These are phyloP conservation scores for Komagataella ulmi DNA, from an alignment of 805 yeast species.

Conservation along the genomic window DNA sequence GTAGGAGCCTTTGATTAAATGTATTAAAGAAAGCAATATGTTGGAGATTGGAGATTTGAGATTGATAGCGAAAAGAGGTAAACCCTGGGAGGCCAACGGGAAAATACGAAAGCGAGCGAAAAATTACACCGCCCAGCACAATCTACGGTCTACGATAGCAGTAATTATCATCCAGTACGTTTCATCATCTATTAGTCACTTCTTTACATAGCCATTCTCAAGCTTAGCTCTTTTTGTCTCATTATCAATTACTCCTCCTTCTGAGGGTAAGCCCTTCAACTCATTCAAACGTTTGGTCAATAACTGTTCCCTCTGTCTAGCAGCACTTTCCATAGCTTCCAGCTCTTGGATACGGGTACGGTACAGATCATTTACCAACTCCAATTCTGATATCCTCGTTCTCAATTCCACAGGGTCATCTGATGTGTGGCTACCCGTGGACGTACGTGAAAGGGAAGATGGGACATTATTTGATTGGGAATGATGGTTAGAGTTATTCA, in stretches of 20 bases:
- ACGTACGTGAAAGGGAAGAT: not conserved
- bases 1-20: not conserved
- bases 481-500: slow-evolving; percentile 8
- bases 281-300: slow-evolving; percentile 37
- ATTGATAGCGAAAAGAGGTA: not conserved
- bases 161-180: not conserved
- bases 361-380: slow-evolving; percentile 80
- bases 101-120: not conserved
- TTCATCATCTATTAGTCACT: not conserved
- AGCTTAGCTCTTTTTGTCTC: not conserved
- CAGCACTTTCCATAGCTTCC: slow-evolving; percentile 53
- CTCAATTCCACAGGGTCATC: slow-evolving; percentile 25
- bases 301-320: slow-evolving; percentile 33
- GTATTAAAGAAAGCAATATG: not conserved
- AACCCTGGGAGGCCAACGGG: not conserved
- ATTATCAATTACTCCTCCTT: not conserved
- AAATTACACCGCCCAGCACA: not conserved
- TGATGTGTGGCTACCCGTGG: not conserved
- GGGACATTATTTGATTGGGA: slow-evolving; percentile 1
- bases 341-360: slow-evolving; percentile 72
- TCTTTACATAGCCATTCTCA: not conserved
- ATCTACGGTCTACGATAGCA: not conserved
- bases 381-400: slow-evolving; percentile 78
- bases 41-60: not conserved
- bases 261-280: slow-evolving; percentile 7